A percentile compares a stretch with the other conserved stretches of the same genome.
These are phyloP conservation scores for Porcisia deanei DNA, from an alignment of 208 protist species.

Conservation along the genomic window DNA sequence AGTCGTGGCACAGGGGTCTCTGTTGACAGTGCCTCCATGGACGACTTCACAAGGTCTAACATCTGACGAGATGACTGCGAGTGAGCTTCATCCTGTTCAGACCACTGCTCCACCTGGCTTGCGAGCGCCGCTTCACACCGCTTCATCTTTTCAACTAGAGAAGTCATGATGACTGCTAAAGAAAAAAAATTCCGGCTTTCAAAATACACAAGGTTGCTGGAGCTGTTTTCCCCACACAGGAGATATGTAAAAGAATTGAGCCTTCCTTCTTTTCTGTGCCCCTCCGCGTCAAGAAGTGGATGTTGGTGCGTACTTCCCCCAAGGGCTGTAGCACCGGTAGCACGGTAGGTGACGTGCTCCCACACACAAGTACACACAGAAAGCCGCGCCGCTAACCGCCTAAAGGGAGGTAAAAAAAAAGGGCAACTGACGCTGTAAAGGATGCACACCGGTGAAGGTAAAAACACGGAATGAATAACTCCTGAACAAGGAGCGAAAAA, in stretches of 20 bases:
- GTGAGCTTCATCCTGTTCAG: neutral
- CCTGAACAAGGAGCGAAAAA: neutral
- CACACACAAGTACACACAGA: neutral
- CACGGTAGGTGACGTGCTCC: too few species aligned
- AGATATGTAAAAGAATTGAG: neutral
- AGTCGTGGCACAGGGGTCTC: conserved; percentile 37
- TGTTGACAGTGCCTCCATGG: conserved; percentile 31
- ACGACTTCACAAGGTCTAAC: conserved; percentile 37
- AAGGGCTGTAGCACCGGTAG: too few species aligned
- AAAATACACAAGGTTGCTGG: too few species aligned
- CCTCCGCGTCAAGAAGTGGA: too few species aligned
- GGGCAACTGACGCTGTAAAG: neutral
- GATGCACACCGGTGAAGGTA: neutral
- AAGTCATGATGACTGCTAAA: conserved; percentile 4
- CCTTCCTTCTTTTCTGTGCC: neutral
- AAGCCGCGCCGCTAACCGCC: neutral
- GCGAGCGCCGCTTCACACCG: conserved; percentile 21
- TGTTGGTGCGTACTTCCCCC: too few species aligned
- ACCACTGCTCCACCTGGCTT: neutral
- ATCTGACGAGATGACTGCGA: conserved; percentile 4
- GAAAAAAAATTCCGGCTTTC: neutral
- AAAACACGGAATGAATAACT: neutral
- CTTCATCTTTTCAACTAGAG: conserved; percentile 1
- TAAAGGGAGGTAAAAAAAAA: neutral
- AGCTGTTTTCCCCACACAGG: neutral